These are phyloP conservation scores for Cubamyces sp. DNA, from an alignment of 768 basidiomycete genomes.

Conservation along the genomic window DNA sequence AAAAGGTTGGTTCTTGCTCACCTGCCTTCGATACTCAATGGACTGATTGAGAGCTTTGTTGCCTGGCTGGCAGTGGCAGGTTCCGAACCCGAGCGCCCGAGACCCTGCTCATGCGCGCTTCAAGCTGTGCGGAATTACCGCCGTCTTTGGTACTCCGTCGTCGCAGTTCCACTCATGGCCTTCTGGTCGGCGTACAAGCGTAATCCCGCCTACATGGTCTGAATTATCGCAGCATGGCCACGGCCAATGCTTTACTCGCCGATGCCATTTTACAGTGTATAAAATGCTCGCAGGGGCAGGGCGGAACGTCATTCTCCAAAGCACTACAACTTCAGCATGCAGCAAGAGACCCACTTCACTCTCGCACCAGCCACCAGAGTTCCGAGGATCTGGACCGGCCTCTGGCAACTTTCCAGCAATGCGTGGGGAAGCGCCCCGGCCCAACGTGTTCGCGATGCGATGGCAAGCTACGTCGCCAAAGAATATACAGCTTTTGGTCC, in stretches of 20 bases:
- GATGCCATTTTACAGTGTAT: slow-evolving; percentile 12
- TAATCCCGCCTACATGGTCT: slow-evolving; percentile 4
- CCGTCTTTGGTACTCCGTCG: background rate
- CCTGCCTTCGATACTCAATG: slow-evolving; percentile 21
- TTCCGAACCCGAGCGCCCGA: background rate
- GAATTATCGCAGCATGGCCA: background rate
- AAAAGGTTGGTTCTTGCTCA: slow-evolving; percentile 4
- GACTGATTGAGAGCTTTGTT: slow-evolving; percentile 15
- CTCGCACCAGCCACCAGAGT: slow-evolving; percentile 44
- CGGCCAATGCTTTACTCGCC: slow-evolving; percentile 21
- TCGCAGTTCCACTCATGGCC: slow-evolving; percentile 4
- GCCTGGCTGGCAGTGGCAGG: background rate
- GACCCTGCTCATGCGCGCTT: slow-evolving; percentile 3
- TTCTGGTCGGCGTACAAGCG: slow-evolving; percentile 22
- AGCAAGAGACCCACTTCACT: slow-evolving; percentile 13
- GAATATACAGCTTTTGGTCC: slow-evolving; percentile 67
- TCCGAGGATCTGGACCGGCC: slow-evolving; percentile 74
- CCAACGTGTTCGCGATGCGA: slow-evolving; percentile 62
- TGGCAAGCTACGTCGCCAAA: slow-evolving; percentile 59
- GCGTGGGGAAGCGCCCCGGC: slow-evolving; percentile 80
- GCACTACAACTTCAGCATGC: slow-evolving; percentile 57
- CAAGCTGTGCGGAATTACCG: background rate
- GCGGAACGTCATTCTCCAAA: slow-evolving; percentile 23
- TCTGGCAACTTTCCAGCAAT: slow-evolving; percentile 83
- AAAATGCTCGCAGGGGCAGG: slow-evolving; percentile 6